A percentile compares a stretch with the other conserved stretches of the same genome.
These are phyloP conservation scores for Tillandsia fasciculata DNA, from an alignment of 176 grass and related monocot species.

Conservation along the genomic window DNA sequence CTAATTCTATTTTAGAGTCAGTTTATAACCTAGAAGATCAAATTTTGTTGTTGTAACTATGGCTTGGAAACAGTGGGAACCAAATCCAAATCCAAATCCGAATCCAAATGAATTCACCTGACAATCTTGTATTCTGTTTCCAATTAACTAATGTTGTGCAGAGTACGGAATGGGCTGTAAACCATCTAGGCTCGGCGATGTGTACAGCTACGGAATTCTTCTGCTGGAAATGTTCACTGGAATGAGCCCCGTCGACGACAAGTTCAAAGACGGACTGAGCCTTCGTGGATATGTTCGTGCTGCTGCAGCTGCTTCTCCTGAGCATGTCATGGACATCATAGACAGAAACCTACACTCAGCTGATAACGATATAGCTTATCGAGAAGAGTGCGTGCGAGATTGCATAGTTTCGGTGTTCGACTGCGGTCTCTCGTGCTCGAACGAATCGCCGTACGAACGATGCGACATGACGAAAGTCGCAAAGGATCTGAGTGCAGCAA, in stretches of 20 bases:
- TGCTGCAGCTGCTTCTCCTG: conserved; percentile 4
- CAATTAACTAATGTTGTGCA: background rate
- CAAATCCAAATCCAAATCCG: background rate
- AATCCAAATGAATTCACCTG: background rate
- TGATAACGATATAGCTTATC: too few species aligned
- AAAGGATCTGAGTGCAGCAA: too few species aligned
- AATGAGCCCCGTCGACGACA: conserved; percentile 3
- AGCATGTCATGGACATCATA: background rate
- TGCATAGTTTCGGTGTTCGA: too few species aligned
- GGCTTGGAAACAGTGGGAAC: background rate
- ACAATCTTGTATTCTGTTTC: background rate
- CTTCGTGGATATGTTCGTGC: conserved; percentile 8
- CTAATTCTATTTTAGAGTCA: too few species aligned
- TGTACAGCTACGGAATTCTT: conserved; percentile 1
- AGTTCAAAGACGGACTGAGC: background rate
- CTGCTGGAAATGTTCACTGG: conserved; percentile 5
- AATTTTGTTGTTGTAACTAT: too few species aligned
- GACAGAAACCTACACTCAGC: background rate
- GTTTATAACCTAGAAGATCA: too few species aligned
- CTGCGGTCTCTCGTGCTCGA: too few species aligned
- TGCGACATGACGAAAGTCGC: too few species aligned
- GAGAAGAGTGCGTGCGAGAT: too few species aligned
- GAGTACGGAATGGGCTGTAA: background rate
- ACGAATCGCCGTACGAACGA: too few species aligned
- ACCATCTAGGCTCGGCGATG: background rate